Conservation (phyloP, 2,329 filamentous ascomycete genomes). For the Ascochyta viciae-villosae region DNA sequence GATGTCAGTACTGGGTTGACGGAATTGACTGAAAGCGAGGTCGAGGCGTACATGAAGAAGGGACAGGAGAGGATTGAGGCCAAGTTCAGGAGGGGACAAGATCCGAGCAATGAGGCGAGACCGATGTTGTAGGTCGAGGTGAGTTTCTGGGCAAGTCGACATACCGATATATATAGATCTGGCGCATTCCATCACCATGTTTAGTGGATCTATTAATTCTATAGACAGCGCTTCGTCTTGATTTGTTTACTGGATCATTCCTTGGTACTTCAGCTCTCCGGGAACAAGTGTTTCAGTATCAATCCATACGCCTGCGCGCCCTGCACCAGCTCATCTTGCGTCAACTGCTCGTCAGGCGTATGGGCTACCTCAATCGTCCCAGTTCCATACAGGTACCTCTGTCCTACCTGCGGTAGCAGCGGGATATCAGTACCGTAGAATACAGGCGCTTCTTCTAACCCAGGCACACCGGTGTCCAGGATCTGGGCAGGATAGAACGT, state of each 20-base stretch:
- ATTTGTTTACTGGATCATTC: too few species aligned
- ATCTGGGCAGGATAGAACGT: constrained; percentile 23
- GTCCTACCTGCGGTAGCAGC: constrained; percentile 27
- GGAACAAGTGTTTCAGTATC: constrained; percentile 30
- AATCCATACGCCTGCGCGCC: constrained; percentile 33
- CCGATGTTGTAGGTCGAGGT: constrained; percentile 25
- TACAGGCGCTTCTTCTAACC: constrained; percentile 32
- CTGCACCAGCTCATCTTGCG: constrained; percentile 29
- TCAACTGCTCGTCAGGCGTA: constrained; percentile 29
- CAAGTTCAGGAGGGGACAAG: constrained; percentile 26
- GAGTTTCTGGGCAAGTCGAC: too few species aligned
- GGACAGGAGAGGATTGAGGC: constrained; percentile 31
- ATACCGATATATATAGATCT: not conserved
- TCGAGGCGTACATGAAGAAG: constrained; percentile 37
- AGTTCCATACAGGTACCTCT: constrained; percentile 32
- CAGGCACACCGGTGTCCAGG: constrained; percentile 31
- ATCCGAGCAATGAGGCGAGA: constrained; percentile 26
- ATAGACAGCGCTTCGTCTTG: too few species aligned
- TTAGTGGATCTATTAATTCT: too few species aligned
- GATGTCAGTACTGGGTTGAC: constrained; percentile 37
- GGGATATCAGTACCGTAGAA: constrained; percentile 37
- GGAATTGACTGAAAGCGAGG: constrained; percentile 42
- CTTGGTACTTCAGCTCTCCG: not conserved
- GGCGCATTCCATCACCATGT: too few species aligned
- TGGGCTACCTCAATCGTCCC: constrained; percentile 35